These are phyloP conservation scores for Anaeromyces robustus DNA, from an alignment of 192 early-diverging fungal genomes.

Conservation along the genomic window DNA sequence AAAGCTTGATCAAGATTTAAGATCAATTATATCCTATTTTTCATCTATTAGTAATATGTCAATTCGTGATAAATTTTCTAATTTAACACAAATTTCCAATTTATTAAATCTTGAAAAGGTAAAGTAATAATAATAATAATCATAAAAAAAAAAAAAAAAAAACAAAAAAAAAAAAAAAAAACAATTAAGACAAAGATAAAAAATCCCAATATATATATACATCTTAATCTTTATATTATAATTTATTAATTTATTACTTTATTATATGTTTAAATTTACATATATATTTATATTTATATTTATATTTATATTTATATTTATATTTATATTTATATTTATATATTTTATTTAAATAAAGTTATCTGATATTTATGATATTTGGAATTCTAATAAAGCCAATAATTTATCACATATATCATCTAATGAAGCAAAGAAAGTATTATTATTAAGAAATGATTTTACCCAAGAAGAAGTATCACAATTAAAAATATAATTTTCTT, in stretches of 20 bases:
- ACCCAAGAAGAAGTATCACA: not conserved
- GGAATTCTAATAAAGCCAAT: not conserved
- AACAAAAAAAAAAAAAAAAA: too few relatives aligned
- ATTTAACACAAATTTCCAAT: constrained; percentile 70
- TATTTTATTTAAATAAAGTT: not conserved
- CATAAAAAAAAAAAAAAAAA: too few relatives aligned
- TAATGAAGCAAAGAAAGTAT: not conserved
- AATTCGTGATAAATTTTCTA: constrained; percentile 58
- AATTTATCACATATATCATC: not conserved
- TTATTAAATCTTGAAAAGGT: constrained; percentile 64
- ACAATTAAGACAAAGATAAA: too few relatives aligned
- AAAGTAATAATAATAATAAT: not conserved
- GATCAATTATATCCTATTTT: constrained; percentile 52
- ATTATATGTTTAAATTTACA: too few relatives aligned
- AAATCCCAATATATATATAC: too few relatives aligned
- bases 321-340: too few relatives aligned
- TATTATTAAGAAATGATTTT: not conserved
- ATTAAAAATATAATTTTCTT: not conserved
- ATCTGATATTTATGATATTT: not conserved
- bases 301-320: too few relatives aligned
- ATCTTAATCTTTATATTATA: too few relatives aligned
- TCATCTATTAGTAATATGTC: constrained; percentile 36
- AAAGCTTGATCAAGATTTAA: constrained; percentile 83
- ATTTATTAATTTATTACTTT: too few relatives aligned
- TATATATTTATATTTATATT: too few relatives aligned